These are phyloP conservation scores for Fusarium azukiicola DNA, from an alignment of 2,329 filamentous ascomycete species.

Conservation along the genomic window DNA sequence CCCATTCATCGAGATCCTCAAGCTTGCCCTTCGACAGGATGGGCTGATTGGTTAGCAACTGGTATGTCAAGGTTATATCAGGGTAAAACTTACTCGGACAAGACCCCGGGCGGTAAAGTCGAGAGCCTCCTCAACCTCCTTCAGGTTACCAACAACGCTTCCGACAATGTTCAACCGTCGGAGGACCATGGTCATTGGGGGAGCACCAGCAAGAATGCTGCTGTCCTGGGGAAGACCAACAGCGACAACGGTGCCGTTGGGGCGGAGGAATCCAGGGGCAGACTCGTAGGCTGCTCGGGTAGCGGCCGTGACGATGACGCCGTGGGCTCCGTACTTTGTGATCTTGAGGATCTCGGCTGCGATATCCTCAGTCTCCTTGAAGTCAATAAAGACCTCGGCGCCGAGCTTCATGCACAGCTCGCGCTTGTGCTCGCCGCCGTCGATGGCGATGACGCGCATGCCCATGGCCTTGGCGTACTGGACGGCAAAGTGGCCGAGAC, in stretches of 20 bases:
- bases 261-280: slow-evolving; percentile 90
- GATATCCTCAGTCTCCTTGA: slow-evolving; percentile 85
- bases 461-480: slow-evolving; percentile 96
- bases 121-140: slow-evolving; percentile 53
- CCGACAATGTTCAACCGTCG: slow-evolving; percentile 50
- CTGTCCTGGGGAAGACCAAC: slow-evolving; percentile 85
- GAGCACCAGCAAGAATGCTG: slow-evolving; percentile 47
- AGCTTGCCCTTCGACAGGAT: slow-evolving; percentile 52
- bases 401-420: slow-evolving; percentile 85
- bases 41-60: slow-evolving; percentile 41
- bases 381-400: slow-evolving; percentile 88
- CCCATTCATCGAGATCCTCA: slow-evolving; percentile 50
- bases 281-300: slow-evolving; percentile 96
- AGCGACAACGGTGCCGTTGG: slow-evolving; percentile 89
- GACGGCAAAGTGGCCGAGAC: slow-evolving; percentile 86
- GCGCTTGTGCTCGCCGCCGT: slow-evolving; percentile 89
- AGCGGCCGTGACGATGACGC: slow-evolving; percentile 91
- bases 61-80: accelerated
- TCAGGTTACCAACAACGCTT: slow-evolving; percentile 48
- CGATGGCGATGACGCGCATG: slow-evolving; percentile 87
- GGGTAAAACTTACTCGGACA: slow-evolving; percentile 41
- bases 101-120: slow-evolving; percentile 52
- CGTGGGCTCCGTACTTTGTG: slow-evolving; percentile 90
- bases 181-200: slow-evolving; percentile 43
- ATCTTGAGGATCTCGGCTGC: slow-evolving; percentile 87